phyloP scores from a whole-genome alignment of 208 protist genomes.

The Trypanosoma lewisi region DNA sequence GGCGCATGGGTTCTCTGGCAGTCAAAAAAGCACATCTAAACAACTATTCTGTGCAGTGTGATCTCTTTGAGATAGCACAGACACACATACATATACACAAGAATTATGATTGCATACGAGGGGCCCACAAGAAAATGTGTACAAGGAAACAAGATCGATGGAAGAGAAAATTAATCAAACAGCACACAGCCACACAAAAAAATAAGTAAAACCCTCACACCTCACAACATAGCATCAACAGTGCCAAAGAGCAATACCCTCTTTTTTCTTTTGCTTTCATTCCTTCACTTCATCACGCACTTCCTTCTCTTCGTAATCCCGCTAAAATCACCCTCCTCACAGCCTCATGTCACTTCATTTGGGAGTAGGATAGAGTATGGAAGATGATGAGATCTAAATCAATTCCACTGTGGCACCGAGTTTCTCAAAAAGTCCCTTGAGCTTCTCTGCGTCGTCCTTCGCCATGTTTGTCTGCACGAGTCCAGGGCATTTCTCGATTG shows the following conservation, averaged over 20 bases:
- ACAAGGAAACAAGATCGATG: too few relatives aligned
- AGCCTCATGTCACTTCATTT: background rate
- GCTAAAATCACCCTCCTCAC: slow-evolving; percentile 1
- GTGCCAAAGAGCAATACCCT: too few relatives aligned
- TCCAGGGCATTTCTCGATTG: slow-evolving; percentile 88
- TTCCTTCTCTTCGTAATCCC: background rate
- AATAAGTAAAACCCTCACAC: too few relatives aligned
- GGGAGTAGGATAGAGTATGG: background rate
- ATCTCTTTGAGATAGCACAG: too few relatives aligned
- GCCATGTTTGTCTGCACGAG: slow-evolving; percentile 85
- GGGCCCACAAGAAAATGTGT: too few relatives aligned
- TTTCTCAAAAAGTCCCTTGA: slow-evolving; percentile 87
- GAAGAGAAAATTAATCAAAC: too few relatives aligned
- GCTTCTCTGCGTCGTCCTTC: slow-evolving; percentile 88
- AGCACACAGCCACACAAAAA: too few relatives aligned
- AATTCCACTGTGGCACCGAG: slow-evolving; percentile 88
- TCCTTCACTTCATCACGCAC: background rate
- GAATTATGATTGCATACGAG: too few relatives aligned
- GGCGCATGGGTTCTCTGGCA: too few relatives aligned
- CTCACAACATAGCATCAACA: too few relatives aligned
- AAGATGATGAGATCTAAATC: slow-evolving; percentile 32
- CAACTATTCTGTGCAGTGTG: too few relatives aligned
- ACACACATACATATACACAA: slow-evolving; percentile 1
- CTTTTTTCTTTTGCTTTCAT: slow-evolving; percentile 1
- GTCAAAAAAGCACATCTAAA: too few relatives aligned